A percentile compares a stretch with the other conserved stretches of the same genome.
These are phyloP conservation scores for Toxicodendron radicans DNA, from an alignment of 345 rosid genomes.

Conservation along the genomic window DNA sequence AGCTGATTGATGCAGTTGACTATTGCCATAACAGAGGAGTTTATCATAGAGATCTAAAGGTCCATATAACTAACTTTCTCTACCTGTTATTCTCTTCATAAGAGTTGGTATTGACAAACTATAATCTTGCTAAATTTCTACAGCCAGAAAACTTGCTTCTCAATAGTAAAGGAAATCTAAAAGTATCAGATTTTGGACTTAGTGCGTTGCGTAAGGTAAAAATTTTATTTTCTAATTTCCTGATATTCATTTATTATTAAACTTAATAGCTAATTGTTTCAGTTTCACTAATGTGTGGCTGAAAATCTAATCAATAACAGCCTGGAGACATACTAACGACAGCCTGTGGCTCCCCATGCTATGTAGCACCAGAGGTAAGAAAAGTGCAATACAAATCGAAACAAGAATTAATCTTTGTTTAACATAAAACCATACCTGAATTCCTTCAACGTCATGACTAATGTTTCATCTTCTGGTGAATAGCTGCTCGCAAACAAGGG, in stretches of 20 bases:
- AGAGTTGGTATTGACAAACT: constrained; percentile 7
- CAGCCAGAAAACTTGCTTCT: constrained; percentile 93
- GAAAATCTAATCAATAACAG: constrained; percentile 35
- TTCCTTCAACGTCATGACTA: constrained; percentile 11
- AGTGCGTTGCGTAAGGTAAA: constrained; percentile 71
- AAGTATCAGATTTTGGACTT: constrained; percentile 87
- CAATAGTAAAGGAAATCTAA: constrained; percentile 67
- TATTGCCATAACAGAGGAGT: constrained; percentile 86
- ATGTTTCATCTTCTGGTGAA: constrained; percentile 23
- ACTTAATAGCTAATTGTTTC: background rate
- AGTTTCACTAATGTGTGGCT: constrained; percentile 9
- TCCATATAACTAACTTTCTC: background rate
- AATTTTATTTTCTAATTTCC: background rate
- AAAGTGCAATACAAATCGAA: background rate
- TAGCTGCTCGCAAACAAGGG: constrained; percentile 77
- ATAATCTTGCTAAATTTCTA: background rate
- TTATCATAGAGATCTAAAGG: constrained; percentile 93
- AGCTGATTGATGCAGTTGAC: constrained; percentile 81
- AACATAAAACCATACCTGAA: constrained; percentile 4
- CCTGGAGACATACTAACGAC: constrained; percentile 81
- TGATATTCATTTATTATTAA: constrained; percentile 9
- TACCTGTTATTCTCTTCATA: background rate
- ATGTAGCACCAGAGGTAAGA: constrained; percentile 90
- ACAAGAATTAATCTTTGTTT: background rate
- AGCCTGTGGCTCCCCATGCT: constrained; percentile 92